Percentiles rank a stretch among this genome's conserved stretches.
phyloP scores from a whole-genome alignment of 257 asterid species.

The Solanum clarkiae region DNA sequence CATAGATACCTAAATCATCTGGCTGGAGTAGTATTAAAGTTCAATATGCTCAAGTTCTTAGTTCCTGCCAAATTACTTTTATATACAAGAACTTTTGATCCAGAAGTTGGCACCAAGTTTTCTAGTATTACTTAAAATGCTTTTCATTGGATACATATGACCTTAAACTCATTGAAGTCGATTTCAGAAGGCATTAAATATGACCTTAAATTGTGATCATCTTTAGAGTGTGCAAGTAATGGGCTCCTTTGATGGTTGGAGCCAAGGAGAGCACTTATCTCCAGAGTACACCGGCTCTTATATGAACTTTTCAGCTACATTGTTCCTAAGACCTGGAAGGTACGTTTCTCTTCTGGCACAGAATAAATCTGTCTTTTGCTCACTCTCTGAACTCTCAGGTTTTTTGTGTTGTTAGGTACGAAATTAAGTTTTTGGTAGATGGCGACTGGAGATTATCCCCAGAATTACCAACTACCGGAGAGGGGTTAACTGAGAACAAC shows the following conservation, averaged over 20 bases:
- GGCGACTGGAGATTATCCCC: constrained; percentile 79
- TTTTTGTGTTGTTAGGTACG: constrained; percentile 25
- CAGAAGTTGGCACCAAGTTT: neutral
- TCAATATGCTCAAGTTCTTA: neutral
- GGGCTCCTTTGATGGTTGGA: constrained; percentile 96
- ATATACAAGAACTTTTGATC: neutral
- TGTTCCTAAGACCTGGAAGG: constrained; percentile 92
- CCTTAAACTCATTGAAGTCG: neutral
- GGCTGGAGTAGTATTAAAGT: neutral
- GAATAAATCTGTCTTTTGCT: neutral
- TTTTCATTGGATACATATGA: neutral
- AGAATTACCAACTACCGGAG: constrained; percentile 64
- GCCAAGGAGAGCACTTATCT: constrained; percentile 70
- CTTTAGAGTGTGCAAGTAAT: constrained; percentile 80
- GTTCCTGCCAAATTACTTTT: neutral
- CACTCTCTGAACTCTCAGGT: neutral
- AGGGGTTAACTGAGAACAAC: constrained; percentile 72
- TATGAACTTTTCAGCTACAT: constrained; percentile 57
- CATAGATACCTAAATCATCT: neutral
- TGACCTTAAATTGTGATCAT: neutral
- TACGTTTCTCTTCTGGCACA: constrained; percentile 2
- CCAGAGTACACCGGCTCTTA: constrained; percentile 65
- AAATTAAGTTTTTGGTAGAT: constrained; percentile 74
- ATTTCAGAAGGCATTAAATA: neutral
- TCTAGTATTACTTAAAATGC: neutral